phyloP scores from a whole-genome alignment of 805 yeast genomes.

The Lachancea dasiensis region DNA sequence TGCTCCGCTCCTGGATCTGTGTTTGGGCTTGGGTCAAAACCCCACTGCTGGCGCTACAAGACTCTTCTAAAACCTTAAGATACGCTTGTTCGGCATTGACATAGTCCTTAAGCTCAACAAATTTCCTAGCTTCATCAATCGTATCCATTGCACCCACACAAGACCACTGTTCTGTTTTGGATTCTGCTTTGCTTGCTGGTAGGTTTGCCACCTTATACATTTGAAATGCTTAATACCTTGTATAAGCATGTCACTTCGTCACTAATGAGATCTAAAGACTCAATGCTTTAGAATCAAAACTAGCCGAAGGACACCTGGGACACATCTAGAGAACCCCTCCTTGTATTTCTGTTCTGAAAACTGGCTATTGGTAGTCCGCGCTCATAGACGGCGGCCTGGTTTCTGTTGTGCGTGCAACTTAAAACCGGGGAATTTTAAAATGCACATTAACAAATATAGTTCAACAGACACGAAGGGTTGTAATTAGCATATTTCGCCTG shows the following conservation, averaged over 20 bases:
- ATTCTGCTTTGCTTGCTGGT: not conserved
- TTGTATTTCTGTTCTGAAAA: too few species aligned
- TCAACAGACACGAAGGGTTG: too few species aligned
- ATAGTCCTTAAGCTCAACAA: conserved; percentile 44
- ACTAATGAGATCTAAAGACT: too few species aligned
- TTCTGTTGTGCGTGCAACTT: too few species aligned
- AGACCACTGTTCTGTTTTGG: conserved; percentile 1
- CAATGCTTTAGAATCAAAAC: too few species aligned
- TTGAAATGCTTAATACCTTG: not conserved
- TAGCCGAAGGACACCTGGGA: too few species aligned
- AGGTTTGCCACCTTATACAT: conserved; percentile 9
- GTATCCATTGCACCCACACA: conserved; percentile 25
- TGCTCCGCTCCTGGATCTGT: conserved; percentile 54
- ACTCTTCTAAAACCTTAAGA: conserved; percentile 41
- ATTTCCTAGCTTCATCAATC: conserved; percentile 57
- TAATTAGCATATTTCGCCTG: too few species aligned
- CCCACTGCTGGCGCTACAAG: conserved; percentile 39
- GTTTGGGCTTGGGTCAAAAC: conserved; percentile 16
- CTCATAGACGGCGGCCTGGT: too few species aligned
- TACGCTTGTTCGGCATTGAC: conserved; percentile 57
- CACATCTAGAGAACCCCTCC: too few species aligned
- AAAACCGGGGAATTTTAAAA: too few species aligned
- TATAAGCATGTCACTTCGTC: not conserved
- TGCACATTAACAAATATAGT: too few species aligned
- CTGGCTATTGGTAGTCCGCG: too few species aligned